Conservation (phyloP, 75 land plant genomes). For the Pinus tabuliformis region DNA sequence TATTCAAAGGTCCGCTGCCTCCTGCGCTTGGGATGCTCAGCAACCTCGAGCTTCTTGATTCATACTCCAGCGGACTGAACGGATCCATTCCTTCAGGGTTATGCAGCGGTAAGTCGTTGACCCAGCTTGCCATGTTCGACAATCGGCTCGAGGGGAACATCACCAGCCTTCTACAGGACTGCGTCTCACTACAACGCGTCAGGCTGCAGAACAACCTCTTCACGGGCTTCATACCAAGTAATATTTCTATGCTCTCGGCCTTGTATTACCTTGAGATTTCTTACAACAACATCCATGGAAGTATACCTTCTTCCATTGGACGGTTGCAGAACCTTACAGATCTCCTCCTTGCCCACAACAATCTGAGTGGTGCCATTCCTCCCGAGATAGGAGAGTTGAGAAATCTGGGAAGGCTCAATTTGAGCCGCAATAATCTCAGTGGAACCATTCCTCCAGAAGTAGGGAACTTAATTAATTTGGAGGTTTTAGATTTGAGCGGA, state of each 20-base stretch:
- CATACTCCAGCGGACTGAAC: conserved; percentile 31
- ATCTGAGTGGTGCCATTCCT: conserved; percentile 27
- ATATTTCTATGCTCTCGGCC: conserved; percentile 8
- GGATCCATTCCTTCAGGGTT: conserved; percentile 33
- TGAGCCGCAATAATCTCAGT: conserved; percentile 23
- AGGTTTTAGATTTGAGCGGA: conserved; percentile 21
- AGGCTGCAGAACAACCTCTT: conserved; percentile 36
- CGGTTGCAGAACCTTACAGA: conserved; percentile 17
- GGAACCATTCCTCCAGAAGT: conserved; percentile 23
- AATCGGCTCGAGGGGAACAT: conserved; percentile 1
- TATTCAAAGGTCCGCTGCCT: conserved; percentile 29
- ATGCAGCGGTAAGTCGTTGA: conserved; percentile 28
- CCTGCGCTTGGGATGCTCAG: conserved; percentile 29
- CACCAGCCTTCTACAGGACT: background rate
- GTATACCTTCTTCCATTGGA: conserved; percentile 23
- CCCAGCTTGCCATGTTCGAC: conserved; percentile 10
- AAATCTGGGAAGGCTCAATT: conserved; percentile 25
- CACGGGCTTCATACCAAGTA: conserved; percentile 23
- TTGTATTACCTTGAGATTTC: conserved; percentile 33
- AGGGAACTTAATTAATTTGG: conserved; percentile 17
- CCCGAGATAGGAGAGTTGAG: conserved; percentile 20
- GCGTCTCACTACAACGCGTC: conserved; percentile 21
- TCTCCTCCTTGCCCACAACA: conserved; percentile 20
- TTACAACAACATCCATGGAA: conserved; percentile 26
- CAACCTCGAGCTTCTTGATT: conserved; percentile 14